Conservation (phyloP, 2,329 filamentous ascomycete species). For the Fonsecaea pedrosoi region DNA sequence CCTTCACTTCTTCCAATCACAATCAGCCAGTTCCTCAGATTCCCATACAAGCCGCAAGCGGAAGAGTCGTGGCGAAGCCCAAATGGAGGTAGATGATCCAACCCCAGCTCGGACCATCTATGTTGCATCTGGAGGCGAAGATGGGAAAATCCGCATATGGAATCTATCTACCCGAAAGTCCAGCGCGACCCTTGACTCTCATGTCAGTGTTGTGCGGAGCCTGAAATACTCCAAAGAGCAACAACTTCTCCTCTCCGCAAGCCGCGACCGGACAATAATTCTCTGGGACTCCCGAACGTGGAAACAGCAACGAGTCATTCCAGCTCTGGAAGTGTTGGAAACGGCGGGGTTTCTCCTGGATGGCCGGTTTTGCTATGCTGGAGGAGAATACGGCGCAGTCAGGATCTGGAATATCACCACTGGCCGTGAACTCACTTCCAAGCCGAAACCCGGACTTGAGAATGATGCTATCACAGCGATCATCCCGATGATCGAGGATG, state of each 20-base stretch:
- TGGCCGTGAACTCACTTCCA: constrained; percentile 78
- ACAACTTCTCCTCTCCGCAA: constrained; percentile 79
- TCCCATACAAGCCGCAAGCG: constrained; percentile 40
- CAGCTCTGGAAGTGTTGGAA: constrained; percentile 85
- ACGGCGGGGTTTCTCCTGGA: constrained; percentile 77
- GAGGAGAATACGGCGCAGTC: constrained; percentile 80
- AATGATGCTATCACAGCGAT: constrained; percentile 74
- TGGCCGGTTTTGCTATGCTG: constrained; percentile 78
- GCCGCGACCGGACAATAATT: constrained; percentile 91
- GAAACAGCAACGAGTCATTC: constrained; percentile 80
- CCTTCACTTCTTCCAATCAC: constrained; percentile 81
- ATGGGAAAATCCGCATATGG: constrained; percentile 91
- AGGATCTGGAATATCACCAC: constrained; percentile 82
- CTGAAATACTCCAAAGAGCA: constrained; percentile 80
- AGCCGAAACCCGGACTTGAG: constrained; percentile 68
- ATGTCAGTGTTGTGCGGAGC: constrained; percentile 91
- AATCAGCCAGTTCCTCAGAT: constrained; percentile 17
- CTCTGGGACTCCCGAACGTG: constrained; percentile 88
- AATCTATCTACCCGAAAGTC: constrained; percentile 83
- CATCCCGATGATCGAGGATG: constrained; percentile 60
- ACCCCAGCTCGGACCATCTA: constrained; percentile 64
- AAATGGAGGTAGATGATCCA: constrained; percentile 53
- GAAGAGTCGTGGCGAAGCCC: constrained; percentile 53
- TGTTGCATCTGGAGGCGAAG: constrained; percentile 89
- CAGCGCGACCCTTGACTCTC: constrained; percentile 81